Percentiles rank a stretch among this genome's conserved stretches.
Conservation (phyloP, 805 yeast genomes). For the Phaffomyces thermotolerans region DNA sequence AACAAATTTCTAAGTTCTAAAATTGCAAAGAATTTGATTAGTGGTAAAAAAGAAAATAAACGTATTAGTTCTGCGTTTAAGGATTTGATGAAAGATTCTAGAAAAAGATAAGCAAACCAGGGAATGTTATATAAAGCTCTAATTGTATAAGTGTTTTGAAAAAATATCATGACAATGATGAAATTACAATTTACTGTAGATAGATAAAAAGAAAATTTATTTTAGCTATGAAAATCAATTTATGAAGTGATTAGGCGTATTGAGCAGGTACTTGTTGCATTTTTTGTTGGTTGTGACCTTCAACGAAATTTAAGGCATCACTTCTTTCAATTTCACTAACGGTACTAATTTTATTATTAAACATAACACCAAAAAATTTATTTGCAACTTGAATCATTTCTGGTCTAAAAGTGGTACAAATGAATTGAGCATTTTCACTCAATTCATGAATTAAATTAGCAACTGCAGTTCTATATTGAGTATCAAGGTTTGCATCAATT, state of each 20-base stretch:
- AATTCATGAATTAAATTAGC: slow-evolving; percentile 65
- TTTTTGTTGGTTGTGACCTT: slow-evolving; percentile 43
- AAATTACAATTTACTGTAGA: not conserved
- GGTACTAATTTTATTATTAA: slow-evolving; percentile 71
- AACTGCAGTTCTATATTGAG: slow-evolving; percentile 84
- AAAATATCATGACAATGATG: not conserved
- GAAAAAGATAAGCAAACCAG: slow-evolving; percentile 8
- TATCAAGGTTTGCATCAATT: slow-evolving; percentile 91
- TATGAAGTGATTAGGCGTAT: too few species aligned
- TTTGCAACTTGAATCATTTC: slow-evolving; percentile 87
- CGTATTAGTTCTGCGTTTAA: slow-evolving; percentile 39
- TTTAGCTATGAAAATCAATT: too few species aligned
- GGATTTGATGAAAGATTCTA: slow-evolving; percentile 41
- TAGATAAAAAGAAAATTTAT: not conserved
- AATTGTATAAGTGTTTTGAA: not conserved
- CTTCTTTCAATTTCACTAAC: slow-evolving; percentile 62
- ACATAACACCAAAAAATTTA: slow-evolving; percentile 82
- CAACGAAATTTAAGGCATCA: slow-evolving; percentile 79
- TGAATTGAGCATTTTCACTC: slow-evolving; percentile 74
- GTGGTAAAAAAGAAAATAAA: slow-evolving; percentile 25
- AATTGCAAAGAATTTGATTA: slow-evolving; percentile 34
- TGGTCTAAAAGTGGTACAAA: slow-evolving; percentile 92
- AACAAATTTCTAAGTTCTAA: slow-evolving; percentile 36
- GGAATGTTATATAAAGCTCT: too few species aligned
- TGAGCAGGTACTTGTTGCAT: slow-evolving; percentile 8